Evolutionary conservation across 306 rosid genomes (phyloP).

Genomic region (Purshia tridentata): DNA sequence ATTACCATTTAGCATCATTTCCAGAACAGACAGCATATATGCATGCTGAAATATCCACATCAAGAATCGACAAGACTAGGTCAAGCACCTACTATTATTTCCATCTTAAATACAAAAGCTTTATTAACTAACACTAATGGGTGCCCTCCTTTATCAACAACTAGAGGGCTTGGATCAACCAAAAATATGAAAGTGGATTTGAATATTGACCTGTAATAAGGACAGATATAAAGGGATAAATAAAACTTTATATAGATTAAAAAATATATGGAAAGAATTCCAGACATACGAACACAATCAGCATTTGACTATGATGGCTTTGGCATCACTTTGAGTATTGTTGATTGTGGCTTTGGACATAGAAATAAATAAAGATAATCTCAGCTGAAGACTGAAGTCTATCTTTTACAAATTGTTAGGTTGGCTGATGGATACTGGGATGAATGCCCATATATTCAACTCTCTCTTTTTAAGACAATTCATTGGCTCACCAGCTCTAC

Average conservation of each 20-base stretch:
- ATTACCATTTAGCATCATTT: neutral
- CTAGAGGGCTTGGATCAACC: neutral
- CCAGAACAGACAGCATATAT: neutral
- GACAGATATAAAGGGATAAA: neutral
- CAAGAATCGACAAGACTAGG: slow-evolving; percentile 4
- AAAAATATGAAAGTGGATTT: neutral
- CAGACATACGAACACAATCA: neutral
- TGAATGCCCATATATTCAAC: no score
- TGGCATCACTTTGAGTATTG: neutral
- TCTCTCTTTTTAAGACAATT: neutral
- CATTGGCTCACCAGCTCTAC: slow-evolving; percentile 18
- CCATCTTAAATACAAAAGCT: neutral
- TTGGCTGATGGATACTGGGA: neutral
- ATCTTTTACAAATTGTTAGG: slow-evolving; percentile 7
- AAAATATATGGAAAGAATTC: neutral
- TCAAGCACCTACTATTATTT: neutral
- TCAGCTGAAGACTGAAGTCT: neutral
- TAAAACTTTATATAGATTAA: no score
- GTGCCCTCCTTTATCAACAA: neutral
- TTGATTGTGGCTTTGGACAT: neutral
- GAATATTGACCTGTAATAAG: neutral
- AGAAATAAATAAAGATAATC: neutral
- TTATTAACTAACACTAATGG: neutral
- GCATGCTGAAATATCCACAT: slow-evolving; percentile 2
- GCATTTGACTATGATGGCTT: slow-evolving; percentile 14